Evolutionary conservation across 2,329 filamentous ascomycete species (phyloP).

Genomic region (Pestalotiopsis sp.): DNA sequence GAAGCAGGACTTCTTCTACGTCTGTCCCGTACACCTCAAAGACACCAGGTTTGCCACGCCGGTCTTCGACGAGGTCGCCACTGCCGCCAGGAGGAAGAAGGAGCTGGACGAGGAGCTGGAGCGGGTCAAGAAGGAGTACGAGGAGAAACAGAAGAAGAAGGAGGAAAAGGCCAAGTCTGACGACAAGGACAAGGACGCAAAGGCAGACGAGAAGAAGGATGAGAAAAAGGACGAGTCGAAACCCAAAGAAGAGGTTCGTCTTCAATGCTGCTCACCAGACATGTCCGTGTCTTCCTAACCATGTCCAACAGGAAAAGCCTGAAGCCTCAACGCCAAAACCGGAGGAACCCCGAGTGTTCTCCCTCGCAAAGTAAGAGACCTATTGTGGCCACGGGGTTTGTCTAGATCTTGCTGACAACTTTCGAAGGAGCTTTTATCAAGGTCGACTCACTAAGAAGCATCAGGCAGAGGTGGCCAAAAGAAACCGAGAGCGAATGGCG

Average conservation of each 20-base stretch:
- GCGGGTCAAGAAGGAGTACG: slow-evolving; percentile 74
- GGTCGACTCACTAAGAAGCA: slow-evolving; percentile 79
- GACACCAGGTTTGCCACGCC: slow-evolving; percentile 80
- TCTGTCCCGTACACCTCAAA: slow-evolving; percentile 80
- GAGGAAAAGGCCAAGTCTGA: slow-evolving; percentile 59
- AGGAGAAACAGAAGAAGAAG: slow-evolving; percentile 69
- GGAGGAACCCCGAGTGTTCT: slow-evolving; percentile 78
- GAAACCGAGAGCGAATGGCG: slow-evolving; percentile 77
- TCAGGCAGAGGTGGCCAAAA: slow-evolving; percentile 76
- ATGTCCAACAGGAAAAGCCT: slow-evolving; percentile 1
- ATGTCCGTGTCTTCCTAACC: not conserved
- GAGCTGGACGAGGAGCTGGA: slow-evolving; percentile 63
- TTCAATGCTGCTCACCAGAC: not conserved
- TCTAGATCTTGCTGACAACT: not conserved
- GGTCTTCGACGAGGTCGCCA: slow-evolving; percentile 68
- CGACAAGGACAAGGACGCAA: slow-evolving; percentile 46
- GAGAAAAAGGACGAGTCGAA: slow-evolving; percentile 30
- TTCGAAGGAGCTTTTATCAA: slow-evolving; percentile 76
- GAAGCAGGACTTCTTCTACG: slow-evolving; percentile 87
- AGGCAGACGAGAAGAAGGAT: slow-evolving; percentile 30
- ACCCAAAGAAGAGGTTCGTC: slow-evolving; percentile 29
- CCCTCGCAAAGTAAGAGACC: slow-evolving; percentile 69
- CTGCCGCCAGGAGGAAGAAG: slow-evolving; percentile 66
- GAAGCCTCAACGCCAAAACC: slow-evolving; percentile 43
- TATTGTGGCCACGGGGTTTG: not conserved